Conservation (phyloP, 192 early-diverging fungal species). For the Dissophora ornata region DNA sequence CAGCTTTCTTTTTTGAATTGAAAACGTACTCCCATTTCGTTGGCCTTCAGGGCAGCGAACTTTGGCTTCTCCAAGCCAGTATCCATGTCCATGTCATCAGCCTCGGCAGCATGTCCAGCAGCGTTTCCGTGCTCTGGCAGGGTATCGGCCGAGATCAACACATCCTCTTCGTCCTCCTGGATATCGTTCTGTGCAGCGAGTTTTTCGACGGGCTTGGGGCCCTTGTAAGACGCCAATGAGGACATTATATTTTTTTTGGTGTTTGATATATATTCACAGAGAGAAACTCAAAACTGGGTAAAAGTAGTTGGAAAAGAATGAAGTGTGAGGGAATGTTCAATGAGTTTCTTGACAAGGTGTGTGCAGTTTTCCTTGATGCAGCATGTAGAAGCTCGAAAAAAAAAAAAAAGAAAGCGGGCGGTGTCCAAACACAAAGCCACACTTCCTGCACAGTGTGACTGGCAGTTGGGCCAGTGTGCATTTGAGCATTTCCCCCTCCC, state of each 20-base stretch:
- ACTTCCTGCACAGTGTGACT: too few relatives aligned
- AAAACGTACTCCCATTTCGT: constrained; percentile 33
- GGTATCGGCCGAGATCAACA: constrained; percentile 72
- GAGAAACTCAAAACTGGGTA: too few relatives aligned
- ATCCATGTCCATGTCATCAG: constrained; percentile 57
- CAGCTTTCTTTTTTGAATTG: too few relatives aligned
- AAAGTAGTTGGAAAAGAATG: too few relatives aligned
- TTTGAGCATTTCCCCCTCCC: too few relatives aligned
- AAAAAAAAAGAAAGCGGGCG: neutral
- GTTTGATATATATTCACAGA: too few relatives aligned
- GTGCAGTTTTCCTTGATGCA: too few relatives aligned
- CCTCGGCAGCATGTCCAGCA: constrained; percentile 28
- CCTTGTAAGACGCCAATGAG: constrained; percentile 47
- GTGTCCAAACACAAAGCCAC: neutral
- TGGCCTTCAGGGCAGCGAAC: constrained; percentile 69
- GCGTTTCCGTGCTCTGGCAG: constrained; percentile 55
- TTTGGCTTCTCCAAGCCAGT: constrained; percentile 65
- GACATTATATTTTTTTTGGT: constrained; percentile 33
- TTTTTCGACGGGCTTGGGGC: constrained; percentile 53
- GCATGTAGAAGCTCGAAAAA: too few relatives aligned
- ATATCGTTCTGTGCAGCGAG: constrained; percentile 31
- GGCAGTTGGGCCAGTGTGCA: too few relatives aligned
- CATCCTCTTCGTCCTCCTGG: constrained; percentile 69
- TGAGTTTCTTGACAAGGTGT: too few relatives aligned
- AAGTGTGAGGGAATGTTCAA: too few relatives aligned